phyloP scores from a whole-genome alignment of 179 eudicot genomes.

The Silene coronaria region DNA sequence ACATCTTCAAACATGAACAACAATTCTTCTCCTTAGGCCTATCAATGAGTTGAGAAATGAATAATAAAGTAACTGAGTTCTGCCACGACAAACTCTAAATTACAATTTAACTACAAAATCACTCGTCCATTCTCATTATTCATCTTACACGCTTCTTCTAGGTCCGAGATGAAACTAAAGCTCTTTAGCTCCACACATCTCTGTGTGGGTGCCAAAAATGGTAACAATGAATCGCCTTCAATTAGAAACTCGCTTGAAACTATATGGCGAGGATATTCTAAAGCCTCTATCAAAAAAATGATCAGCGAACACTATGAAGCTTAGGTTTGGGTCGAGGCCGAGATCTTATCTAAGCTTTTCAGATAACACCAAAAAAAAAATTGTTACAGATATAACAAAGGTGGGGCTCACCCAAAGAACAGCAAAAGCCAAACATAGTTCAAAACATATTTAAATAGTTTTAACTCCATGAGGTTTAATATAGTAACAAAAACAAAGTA shows the following conservation, averaged over 20 bases:
- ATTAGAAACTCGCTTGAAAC: not conserved
- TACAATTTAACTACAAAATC: not conserved
- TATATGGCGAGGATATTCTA: no score
- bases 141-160: not conserved
- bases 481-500: conserved; percentile 32
- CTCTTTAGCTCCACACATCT: not conserved
- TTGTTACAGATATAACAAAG: not conserved
- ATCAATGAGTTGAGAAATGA: not conserved
- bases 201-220: not conserved
- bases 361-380: not conserved
- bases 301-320: not conserved
- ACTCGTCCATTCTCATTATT: not conserved
- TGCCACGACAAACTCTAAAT: not conserved
- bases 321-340: not conserved
- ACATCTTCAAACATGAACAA: not conserved
- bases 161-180: not conserved
- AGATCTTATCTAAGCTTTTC: not conserved
- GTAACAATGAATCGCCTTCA: not conserved
- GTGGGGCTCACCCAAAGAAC: not conserved
- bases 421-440: conserved; percentile 3
- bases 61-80: not conserved
- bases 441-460: conserved; percentile 24
- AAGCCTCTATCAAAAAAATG: not conserved
- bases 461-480: conserved; percentile 26
- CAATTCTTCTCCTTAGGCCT: not conserved